Evolutionary conservation across 2,329 filamentous ascomycete species (phyloP).

Genomic region (Paradendryphiella salina): DNA sequence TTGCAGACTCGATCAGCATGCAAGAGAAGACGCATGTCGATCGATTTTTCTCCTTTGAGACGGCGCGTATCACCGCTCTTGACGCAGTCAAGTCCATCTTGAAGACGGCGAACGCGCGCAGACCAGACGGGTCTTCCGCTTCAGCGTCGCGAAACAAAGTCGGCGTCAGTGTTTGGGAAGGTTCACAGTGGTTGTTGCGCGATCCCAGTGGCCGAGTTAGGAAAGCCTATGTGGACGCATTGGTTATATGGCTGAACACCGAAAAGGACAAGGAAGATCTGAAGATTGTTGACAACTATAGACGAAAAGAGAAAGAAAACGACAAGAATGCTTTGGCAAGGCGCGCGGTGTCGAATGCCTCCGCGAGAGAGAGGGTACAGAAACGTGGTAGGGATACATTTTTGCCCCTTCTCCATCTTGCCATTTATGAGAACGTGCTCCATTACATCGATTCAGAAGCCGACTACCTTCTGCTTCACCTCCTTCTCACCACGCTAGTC

Average conservation of each 20-base stretch:
- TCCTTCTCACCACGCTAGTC: conserved; percentile 74
- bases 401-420: conserved; percentile 78
- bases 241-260: conserved; percentile 81
- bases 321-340: conserved; percentile 55
- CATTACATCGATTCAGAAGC: conserved; percentile 65
- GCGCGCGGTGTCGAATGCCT: conserved; percentile 70
- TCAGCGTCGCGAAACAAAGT: conserved; percentile 74
- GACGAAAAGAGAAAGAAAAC: conserved; percentile 47
- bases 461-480: conserved; percentile 76
- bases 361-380: conserved; percentile 61
- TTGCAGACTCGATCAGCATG: conserved; percentile 54
- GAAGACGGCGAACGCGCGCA: conserved; percentile 68
- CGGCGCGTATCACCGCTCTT: conserved; percentile 67
- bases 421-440: conserved; percentile 84
- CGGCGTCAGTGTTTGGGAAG: conserved; percentile 86
- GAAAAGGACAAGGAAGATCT: conserved; percentile 72
- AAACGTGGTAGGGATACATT: conserved; percentile 68
- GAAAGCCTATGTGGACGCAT: conserved; percentile 80
- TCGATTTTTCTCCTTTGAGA: conserved; percentile 65
- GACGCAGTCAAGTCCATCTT: conserved; percentile 81
- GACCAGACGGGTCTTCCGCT: conserved; percentile 48
- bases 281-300: conserved; percentile 62
- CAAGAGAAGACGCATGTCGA: conserved; percentile 58
- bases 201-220: conserved; percentile 78
- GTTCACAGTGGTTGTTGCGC: conserved; percentile 89